These are phyloP conservation scores for Dioscorea dumetorum DNA, from an alignment of 106 monocot genomes.

Conservation along the genomic window DNA sequence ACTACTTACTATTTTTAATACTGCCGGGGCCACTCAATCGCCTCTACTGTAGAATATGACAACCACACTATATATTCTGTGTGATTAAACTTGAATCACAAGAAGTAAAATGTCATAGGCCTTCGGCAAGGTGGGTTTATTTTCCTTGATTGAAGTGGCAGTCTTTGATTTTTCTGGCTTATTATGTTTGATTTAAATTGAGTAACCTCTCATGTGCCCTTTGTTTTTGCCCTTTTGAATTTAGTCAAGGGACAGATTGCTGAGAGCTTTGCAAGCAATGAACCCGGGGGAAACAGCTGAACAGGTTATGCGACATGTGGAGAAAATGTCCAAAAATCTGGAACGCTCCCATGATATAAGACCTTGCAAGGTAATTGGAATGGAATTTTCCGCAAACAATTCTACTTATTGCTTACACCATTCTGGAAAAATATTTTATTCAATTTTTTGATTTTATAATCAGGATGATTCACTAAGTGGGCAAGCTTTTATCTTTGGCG, in stretches of 20 bases:
- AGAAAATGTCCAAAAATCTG: constrained; percentile 62
- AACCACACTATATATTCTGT: too few relatives aligned
- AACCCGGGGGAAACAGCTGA: constrained; percentile 79
- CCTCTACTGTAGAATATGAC: too few relatives aligned
- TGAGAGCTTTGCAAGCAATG: constrained; percentile 46
- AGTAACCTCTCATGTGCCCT: not conserved
- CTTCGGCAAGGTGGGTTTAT: too few relatives aligned
- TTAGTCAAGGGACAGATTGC: constrained; percentile 79
- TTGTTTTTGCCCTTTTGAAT: not conserved
- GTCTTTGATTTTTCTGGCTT: not conserved
- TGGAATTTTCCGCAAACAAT: not conserved
- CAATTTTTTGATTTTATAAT: constrained; percentile 4
- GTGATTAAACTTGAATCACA: too few relatives aligned
- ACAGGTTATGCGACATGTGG: constrained; percentile 72
- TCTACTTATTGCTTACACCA: not conserved
- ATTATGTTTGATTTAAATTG: not conserved
- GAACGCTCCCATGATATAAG: constrained; percentile 62
- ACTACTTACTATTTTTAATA: too few relatives aligned
- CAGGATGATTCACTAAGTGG: constrained; percentile 50
- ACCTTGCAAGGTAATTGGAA: constrained; percentile 39
- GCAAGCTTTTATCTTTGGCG: constrained; percentile 18
- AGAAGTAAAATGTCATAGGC: too few relatives aligned
- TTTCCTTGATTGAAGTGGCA: too few relatives aligned
- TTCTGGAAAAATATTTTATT: not conserved
- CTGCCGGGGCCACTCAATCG: too few relatives aligned